These are phyloP conservation scores for Alternaria brassicicola DNA, from an alignment of 2,329 filamentous ascomycete genomes.

Conservation along the genomic window DNA sequence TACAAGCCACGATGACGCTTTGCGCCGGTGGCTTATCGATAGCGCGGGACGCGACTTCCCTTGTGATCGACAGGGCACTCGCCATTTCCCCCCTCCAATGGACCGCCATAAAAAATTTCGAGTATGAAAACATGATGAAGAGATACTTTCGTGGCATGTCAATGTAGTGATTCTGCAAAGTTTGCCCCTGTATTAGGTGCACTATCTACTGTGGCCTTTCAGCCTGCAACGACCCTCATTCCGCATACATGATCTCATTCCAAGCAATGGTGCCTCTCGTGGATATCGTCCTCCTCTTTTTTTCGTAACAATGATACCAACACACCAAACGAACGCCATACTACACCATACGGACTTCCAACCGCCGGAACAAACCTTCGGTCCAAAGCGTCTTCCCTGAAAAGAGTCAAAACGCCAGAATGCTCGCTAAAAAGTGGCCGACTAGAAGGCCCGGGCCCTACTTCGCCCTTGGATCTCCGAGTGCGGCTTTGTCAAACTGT, in stretches of 20 bases:
- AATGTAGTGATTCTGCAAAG: background rate
- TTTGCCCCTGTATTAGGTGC: conserved; percentile 18
- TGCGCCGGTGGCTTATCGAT: conserved; percentile 20
- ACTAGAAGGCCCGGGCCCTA: background rate
- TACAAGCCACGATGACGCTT: conserved; percentile 7
- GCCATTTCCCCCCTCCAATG: background rate
- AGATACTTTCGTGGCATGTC: background rate
- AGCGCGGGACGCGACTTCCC: background rate
- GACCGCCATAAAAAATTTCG: background rate
- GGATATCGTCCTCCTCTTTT: conserved; percentile 27
- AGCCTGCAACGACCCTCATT: conserved; percentile 5
- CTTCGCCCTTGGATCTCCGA: background rate
- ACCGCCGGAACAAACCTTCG: conserved; percentile 22
- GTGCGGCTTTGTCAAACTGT: background rate
- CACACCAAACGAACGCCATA: conserved; percentile 23
- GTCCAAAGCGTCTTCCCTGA: conserved; percentile 18
- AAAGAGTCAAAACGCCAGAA: conserved; percentile 36
- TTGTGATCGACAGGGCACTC: background rate
- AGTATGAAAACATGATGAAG: too few relatives aligned
- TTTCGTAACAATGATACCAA: conserved; percentile 15
- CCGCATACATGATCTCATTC: conserved; percentile 18
- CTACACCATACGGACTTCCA: conserved; percentile 11
- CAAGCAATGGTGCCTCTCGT: conserved; percentile 22
- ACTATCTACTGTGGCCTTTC: conserved; percentile 27
- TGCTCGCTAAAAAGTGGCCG: conserved; percentile 39